Base-by-base conservation (phyloP, 768 basidiomycete genomes). In the Pulveroboletus sp. region DNA sequence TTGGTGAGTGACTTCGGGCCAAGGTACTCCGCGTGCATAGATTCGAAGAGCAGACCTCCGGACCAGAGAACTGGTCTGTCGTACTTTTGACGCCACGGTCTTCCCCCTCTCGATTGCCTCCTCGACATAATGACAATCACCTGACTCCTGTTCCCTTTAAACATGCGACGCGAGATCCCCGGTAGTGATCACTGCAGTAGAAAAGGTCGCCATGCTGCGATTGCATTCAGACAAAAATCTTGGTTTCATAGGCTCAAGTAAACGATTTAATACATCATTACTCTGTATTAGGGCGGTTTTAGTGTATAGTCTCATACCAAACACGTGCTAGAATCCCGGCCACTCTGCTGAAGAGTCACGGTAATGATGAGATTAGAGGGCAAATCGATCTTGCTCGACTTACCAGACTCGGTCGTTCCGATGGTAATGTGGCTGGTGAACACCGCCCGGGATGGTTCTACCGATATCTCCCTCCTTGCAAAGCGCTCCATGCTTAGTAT, bases 401-500 rank as follows among this genome's bases (percentile, higher is more conserved):
- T 28, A n/a, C 35, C 35, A 5, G 43, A 33, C 2, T 35, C 39
- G 11, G 15, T 8, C 0, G 24, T 11, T n/a, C 8, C 24, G 6
- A 58, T n/a, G 35, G 11, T 39, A 35, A 61, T 18, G 26, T 51
- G 5, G 27, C 50, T 62, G 10, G 59, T 55, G n/a, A 61, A 32
- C 31, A 50, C 10, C 11, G 35, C 8, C n/a, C 3, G 15, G n/a
- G 21, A 8, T 9, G n/a, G 8, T n/a, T 17, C 40, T 11, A 5
- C 14, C 12, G 31, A 8, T 14, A 17, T 26, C 17, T 46, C 24
- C 24, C 9, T 41, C 31, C 47, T 49, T 21, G 54, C 49, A 12
- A 65, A 56, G 26, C 51, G 44, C 37, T 60, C 39, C 39, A 58
- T 62, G 37, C 55, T 56, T 1, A 60, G 30, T 37, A 67, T 52